These are phyloP conservation scores for Debaryomyces nepalensis DNA, from an alignment of 1,139 yeast genomes.

Conservation along the genomic window DNA sequence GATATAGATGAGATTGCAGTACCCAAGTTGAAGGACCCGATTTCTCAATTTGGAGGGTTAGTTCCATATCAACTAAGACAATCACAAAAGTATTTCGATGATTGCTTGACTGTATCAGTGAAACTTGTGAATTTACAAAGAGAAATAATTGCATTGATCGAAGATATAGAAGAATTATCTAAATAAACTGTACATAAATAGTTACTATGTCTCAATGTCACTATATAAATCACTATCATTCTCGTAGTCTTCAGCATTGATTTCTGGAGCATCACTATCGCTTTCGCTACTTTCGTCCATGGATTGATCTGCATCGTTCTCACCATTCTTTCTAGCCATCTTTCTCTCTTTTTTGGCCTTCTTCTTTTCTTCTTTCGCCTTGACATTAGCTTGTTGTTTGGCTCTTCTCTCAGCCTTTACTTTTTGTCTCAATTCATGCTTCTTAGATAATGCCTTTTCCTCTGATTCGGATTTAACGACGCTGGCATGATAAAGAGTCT, in stretches of 20 bases:
- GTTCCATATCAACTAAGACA: constrained; percentile 47
- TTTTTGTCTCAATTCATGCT: constrained; percentile 64
- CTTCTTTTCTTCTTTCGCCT: constrained; percentile 74
- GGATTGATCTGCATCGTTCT: constrained; percentile 23
- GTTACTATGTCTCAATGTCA: constrained; percentile 34
- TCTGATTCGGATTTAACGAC: constrained; percentile 68
- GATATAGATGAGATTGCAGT: constrained; percentile 5
- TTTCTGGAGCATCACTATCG: constrained; percentile 37
- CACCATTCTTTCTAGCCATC: constrained; percentile 57
- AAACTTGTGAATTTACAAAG: constrained; percentile 31
- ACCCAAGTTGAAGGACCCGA: constrained; percentile 38
- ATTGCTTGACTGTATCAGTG: constrained; percentile 34
- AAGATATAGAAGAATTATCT: constrained; percentile 22
- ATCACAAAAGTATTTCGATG: constrained; percentile 43
- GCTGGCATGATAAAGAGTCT: constrained; percentile 79
- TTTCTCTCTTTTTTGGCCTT: constrained; percentile 76
- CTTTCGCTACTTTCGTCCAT: constrained; percentile 21
- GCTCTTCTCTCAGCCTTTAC: constrained; percentile 74
- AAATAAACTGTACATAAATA: constrained; percentile 7
- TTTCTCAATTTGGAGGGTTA: constrained; percentile 54
- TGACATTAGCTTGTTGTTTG: constrained; percentile 79
- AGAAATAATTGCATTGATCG: constrained; percentile 25
- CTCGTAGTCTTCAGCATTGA: constrained; percentile 51
- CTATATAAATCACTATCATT: constrained; percentile 55
- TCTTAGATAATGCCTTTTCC: constrained; percentile 62